Evolutionary conservation across 2,329 filamentous ascomycete species (phyloP).

Genomic region (Colletotrichum magnum): DNA sequence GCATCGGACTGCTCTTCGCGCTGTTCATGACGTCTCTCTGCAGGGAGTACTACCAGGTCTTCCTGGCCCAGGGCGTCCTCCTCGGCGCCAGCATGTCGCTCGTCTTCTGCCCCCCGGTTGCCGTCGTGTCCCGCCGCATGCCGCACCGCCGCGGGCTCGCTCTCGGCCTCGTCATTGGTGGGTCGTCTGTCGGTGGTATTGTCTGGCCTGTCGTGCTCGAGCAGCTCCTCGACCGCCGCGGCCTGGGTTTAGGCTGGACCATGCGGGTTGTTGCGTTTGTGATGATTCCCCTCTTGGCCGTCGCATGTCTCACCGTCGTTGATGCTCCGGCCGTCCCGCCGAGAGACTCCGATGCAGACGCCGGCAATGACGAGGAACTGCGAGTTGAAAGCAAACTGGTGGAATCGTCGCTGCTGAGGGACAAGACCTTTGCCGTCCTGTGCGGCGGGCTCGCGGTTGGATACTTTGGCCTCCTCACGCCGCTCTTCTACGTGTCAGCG

Average conservation of each 20-base stretch:
- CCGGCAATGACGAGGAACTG: conserved; percentile 9
- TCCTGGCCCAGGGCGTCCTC: conserved; percentile 61
- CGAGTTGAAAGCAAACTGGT: background rate
- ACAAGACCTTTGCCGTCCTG: conserved; percentile 24
- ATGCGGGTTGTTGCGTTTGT: conserved; percentile 19
- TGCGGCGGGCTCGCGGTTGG: conserved; percentile 21
- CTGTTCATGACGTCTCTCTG: conserved; percentile 29
- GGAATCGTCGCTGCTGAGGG: conserved; percentile 41
- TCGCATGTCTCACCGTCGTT: conserved; percentile 42
- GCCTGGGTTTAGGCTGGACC: conserved; percentile 28
- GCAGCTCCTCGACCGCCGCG: conserved; percentile 18
- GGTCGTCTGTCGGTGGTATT: conserved; percentile 47
- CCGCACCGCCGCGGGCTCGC: conserved; percentile 46
- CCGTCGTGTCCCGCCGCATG: conserved; percentile 53
- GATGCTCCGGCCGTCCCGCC: background rate
- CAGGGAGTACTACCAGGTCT: conserved; percentile 57
- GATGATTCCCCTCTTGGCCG: conserved; percentile 8
- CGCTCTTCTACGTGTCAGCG: conserved; percentile 68
- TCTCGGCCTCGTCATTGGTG: conserved; percentile 50
- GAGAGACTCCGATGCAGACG: background rate
- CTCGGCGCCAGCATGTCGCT: conserved; percentile 60
- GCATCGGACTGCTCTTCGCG: conserved; percentile 48
- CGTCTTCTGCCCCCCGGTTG: conserved; percentile 54
- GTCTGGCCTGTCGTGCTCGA: conserved; percentile 34
- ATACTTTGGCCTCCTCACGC: conserved; percentile 61